These are phyloP conservation scores for Tieghemiomyces parasiticus DNA, from an alignment of 192 early-diverging fungal species.

Conservation along the genomic window DNA sequence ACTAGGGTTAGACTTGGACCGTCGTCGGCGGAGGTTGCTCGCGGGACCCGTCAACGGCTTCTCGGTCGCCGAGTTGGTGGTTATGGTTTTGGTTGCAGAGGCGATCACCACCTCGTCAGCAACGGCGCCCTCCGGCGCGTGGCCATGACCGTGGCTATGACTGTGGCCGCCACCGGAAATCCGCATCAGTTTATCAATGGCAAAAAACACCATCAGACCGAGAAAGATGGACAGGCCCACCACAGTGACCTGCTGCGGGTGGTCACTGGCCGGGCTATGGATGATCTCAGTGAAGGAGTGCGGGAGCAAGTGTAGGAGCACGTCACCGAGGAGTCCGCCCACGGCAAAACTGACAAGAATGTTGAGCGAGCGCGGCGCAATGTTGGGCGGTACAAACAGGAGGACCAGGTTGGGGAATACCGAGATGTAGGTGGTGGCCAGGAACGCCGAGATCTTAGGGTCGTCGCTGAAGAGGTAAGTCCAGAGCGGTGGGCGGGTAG, in stretches of 20 bases:
- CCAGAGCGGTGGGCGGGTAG: background rate
- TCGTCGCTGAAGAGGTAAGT: constrained; percentile 15
- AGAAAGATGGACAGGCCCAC: constrained; percentile 61
- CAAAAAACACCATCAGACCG: constrained; percentile 60
- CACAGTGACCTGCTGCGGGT: constrained; percentile 28
- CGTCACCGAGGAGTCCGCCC: constrained; percentile 73
- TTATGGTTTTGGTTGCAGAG: no score
- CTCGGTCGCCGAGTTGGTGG: no score
- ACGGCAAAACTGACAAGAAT: constrained; percentile 74
- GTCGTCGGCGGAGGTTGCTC: background rate
- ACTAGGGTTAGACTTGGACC: no score
- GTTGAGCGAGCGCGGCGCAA: constrained; percentile 32
- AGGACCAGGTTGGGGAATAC: constrained; percentile 66
- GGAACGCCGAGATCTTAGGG: constrained; percentile 31
- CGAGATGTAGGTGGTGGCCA: constrained; percentile 69
- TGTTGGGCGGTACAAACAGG: constrained; percentile 60
- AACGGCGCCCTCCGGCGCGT: background rate
- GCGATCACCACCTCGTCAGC: background rate
- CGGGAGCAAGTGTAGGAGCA: constrained; percentile 69
- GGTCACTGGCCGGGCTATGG: constrained; percentile 18
- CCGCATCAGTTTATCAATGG: constrained; percentile 76
- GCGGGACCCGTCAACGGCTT: no score
- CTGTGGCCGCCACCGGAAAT: constrained; percentile 46
- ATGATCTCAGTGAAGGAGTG: constrained; percentile 19
- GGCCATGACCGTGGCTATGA: constrained; percentile 37